Evolutionary conservation across 2,329 filamentous ascomycete genomes (phyloP).

Genomic region (Phaeosphaeria sp.): DNA sequence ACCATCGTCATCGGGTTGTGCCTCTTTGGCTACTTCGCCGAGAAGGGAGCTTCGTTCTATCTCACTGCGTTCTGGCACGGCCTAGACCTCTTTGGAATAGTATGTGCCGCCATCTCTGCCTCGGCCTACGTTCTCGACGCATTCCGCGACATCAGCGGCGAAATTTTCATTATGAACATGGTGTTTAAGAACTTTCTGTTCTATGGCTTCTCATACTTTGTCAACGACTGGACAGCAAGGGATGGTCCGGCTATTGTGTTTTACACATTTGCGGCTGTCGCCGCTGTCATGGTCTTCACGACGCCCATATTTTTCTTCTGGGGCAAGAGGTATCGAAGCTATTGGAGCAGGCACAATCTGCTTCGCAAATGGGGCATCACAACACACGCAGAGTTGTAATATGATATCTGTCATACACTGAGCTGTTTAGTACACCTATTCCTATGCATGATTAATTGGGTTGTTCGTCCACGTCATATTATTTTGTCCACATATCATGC

Average conservation of each 20-base stretch:
- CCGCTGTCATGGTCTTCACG: slow-evolving; percentile 32
- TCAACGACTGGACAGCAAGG: slow-evolving; percentile 51
- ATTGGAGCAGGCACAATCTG: slow-evolving; percentile 42
- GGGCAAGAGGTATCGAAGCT: slow-evolving; percentile 45
- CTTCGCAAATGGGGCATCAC: slow-evolving; percentile 41
- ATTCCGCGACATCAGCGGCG: slow-evolving; percentile 50
- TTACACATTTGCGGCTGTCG: slow-evolving; percentile 44
- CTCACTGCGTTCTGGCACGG: slow-evolving; percentile 44
- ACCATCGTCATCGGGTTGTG: slow-evolving; percentile 47
- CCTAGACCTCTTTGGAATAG: slow-evolving; percentile 43
- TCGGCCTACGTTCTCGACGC: slow-evolving; percentile 50
- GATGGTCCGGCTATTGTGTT: slow-evolving; percentile 48
- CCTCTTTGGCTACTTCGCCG: slow-evolving; percentile 46
- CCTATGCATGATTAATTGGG: background rate
- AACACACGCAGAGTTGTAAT: slow-evolving; percentile 40
- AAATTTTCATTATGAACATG: slow-evolving; percentile 55
- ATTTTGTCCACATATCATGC: background rate
- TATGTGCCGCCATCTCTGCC: slow-evolving; percentile 38
- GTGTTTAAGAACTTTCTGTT: slow-evolving; percentile 55
- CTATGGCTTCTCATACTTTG: slow-evolving; percentile 52
- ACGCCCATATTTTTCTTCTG: slow-evolving; percentile 43
- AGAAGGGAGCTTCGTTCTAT: slow-evolving; percentile 29
- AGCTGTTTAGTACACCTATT: background rate
- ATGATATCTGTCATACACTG: background rate
- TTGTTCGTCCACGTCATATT: background rate